Conservation (phyloP, 495 filamentous ascomycete genomes). For the Aspergillus conjunctus region DNA sequence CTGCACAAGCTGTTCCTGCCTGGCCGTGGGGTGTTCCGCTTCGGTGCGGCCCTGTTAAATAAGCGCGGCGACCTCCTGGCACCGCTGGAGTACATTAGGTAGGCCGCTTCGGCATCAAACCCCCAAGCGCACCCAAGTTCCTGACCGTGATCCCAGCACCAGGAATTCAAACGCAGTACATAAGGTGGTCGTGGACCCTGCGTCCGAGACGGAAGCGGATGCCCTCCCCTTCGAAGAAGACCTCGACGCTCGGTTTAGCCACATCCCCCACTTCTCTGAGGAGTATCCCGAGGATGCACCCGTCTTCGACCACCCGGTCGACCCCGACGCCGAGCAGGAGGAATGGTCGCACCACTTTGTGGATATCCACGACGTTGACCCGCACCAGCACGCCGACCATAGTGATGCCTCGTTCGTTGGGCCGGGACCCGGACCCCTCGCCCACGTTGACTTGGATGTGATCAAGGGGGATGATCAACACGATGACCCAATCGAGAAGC, state of each 20-base stretch:
- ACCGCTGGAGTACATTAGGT: not conserved
- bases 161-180: not conserved
- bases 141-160: not conserved
- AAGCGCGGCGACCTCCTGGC: constrained; percentile 1
- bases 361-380: not conserved
- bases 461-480: no score
- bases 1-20: constrained; percentile 6
- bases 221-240: constrained; percentile 2
- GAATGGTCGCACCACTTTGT: not conserved
- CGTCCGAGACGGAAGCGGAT: not conserved
- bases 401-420: not conserved
- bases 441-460: not conserved
- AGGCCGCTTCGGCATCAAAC: not conserved
- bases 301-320: not conserved
- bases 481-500: no score
- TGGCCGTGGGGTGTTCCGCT: constrained; percentile 5
- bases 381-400: not conserved
- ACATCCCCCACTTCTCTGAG: not conserved
- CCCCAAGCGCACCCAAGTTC: not conserved
- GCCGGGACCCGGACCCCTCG: constrained; percentile 2
- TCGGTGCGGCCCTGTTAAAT: not conserved
- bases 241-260: not conserved
- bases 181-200: not conserved
- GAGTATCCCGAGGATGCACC: not conserved
- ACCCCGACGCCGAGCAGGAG: not conserved